Base-by-base conservation (phyloP, 768 basidiomycete genomes). In the Lactifluus subvellereus region DNA sequence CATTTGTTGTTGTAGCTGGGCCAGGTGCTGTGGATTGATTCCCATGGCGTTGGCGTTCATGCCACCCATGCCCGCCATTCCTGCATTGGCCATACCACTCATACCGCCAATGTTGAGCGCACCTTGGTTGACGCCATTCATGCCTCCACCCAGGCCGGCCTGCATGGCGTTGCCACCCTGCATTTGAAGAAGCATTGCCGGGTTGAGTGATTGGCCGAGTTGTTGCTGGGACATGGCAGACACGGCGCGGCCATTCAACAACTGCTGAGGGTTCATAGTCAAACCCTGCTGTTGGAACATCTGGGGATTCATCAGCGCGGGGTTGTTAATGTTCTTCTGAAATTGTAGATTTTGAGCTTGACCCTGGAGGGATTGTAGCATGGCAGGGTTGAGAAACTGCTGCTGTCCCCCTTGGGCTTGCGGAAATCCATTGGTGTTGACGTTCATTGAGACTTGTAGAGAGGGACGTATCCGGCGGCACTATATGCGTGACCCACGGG, bases 61-160 rank as follows among this genome's bases (percentile, higher is more conserved):
- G 52, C 65, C 62, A 40, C 53, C 43, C 61, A 66, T 67, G 51
- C 51, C 56, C 30, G 50, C 53, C 52, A 58, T 58, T 57, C 57
- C 40, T 43, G 60, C 55, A 64, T 62, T 60, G 16, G 51, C 50
- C 53, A 61, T 50, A 40, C 50, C 42, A 42, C 54, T 57, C 63
- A 65, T 68, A 16, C 59, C 66, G 14, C 59, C 52, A 54, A 66
- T 60, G 10, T 42, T 40, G 20, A 70, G 63, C 33, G 69, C 54
- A 54, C 58, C 67, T 49, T 68, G 67, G 57, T 69, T 70, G 45
- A 70, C 59, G 30, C 65, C 64, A 43, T 66, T 66, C 60, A 68
- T 67, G 30, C 61, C 57, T 38, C 57, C 59, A 33, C 22, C 57
- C 60, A 67, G 62, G 51, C 58, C 55, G 42, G 47, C 33, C 37